These are phyloP conservation scores for Dichomitus squalens DNA, from an alignment of 1,284 basidiomycete genomes.

Conservation along the genomic window DNA sequence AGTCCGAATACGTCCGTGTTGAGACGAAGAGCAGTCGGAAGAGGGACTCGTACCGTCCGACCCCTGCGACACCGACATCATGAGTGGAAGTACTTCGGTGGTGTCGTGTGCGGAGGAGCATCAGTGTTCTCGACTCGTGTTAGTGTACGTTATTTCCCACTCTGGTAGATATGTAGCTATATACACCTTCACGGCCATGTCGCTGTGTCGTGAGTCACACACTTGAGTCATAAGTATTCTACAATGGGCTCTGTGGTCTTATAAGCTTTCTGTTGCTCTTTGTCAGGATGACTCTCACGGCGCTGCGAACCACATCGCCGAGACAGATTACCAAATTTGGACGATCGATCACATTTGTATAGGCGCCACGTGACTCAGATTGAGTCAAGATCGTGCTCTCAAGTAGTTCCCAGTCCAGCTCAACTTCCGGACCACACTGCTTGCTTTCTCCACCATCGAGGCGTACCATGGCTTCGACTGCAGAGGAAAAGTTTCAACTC, in stretches of 20 bases:
- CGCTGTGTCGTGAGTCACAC: not conserved
- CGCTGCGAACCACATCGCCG: conserved; percentile 4
- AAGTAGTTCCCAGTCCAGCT: not conserved
- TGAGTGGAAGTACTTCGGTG: not conserved
- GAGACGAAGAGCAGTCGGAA: conserved; percentile 70
- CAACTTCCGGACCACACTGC: not conserved
- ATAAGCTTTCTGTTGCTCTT: too few species aligned
- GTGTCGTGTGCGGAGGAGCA: not conserved
- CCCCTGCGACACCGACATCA: not conserved
- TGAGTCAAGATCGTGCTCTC: conserved; percentile 16
- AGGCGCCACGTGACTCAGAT: conserved; percentile 9
- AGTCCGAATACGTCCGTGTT: conserved; percentile 82
- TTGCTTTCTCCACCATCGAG: not conserved
- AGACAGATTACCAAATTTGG: not conserved
- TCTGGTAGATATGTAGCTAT: conserved; percentile 18
- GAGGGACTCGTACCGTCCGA: conserved; percentile 30
- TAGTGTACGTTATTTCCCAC: conserved; percentile 9
- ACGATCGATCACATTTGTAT: conserved; percentile 10
- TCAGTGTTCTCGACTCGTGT: not conserved
- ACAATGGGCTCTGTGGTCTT: too few species aligned
- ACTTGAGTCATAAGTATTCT: too few species aligned
- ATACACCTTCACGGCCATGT: not conserved
- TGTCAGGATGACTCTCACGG: not conserved
- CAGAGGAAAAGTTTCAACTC: conserved; percentile 76
- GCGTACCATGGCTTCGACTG: conserved; percentile 25